Conservation (phyloP, 495 filamentous ascomycete genomes). For the Parathielavia hyrcaniae region DNA sequence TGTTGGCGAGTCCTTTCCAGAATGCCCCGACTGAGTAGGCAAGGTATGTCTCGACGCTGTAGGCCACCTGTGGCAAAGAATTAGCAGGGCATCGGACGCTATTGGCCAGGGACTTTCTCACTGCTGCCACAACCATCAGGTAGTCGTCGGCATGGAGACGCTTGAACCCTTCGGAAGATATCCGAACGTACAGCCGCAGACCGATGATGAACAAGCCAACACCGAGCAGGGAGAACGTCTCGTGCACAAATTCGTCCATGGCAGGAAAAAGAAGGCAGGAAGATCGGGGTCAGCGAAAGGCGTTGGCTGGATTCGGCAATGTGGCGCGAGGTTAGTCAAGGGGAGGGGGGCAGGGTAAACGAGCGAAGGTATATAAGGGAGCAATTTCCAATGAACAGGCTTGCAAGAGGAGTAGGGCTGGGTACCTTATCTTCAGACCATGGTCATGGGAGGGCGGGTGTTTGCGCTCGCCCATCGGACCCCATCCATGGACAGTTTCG, state of each 20-base stretch:
- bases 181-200: slow-evolving; percentile 46
- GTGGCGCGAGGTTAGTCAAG: background rate
- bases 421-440: too few relatives aligned
- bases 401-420: too few relatives aligned
- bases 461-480: too few relatives aligned
- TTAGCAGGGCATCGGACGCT: background rate
- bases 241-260: slow-evolving; percentile 41
- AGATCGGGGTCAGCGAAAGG: too few relatives aligned
- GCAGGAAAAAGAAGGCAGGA: background rate
- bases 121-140: slow-evolving; percentile 52
- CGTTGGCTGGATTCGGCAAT: too few relatives aligned
- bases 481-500: too few relatives aligned
- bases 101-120: slow-evolving; percentile 27
- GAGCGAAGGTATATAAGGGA: background rate
- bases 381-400: too few relatives aligned
- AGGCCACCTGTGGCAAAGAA: slow-evolving; percentile 26
- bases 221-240: slow-evolving; percentile 49
- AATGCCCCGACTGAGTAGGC: slow-evolving; percentile 34
- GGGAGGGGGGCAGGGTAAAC: background rate
- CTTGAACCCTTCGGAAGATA: slow-evolving; percentile 45
- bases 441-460: too few relatives aligned
- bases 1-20: slow-evolving; percentile 54
- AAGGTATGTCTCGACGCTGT: slow-evolving; percentile 30
- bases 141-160: slow-evolving; percentile 54
- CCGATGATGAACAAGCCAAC: slow-evolving; percentile 46